phyloP scores from a whole-genome alignment of 352 stramenopile genomes.

The Saprolegnia diclina region DNA sequence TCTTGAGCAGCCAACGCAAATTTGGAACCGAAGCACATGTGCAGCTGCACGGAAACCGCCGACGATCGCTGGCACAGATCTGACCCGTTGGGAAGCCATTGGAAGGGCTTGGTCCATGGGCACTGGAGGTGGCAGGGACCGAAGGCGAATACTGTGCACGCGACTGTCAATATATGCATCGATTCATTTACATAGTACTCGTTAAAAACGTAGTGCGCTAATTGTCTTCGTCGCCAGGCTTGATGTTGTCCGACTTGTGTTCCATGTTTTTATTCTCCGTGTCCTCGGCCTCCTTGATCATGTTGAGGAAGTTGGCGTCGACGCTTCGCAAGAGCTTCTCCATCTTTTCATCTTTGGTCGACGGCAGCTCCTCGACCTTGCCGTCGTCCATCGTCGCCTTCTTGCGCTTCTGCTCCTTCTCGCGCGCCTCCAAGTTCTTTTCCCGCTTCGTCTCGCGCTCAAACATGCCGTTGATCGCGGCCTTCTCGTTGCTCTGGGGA shows the following conservation, averaged over 20 bases:
- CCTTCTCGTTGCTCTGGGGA: slow-evolving; percentile 91
- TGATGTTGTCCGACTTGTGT: slow-evolving; percentile 40
- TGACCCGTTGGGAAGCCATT: too few relatives aligned
- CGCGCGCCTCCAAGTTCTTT: slow-evolving; percentile 90
- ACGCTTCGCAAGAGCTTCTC: slow-evolving; percentile 90
- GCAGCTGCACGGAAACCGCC: too few relatives aligned
- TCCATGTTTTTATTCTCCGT: slow-evolving; percentile 87
- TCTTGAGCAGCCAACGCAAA: too few relatives aligned
- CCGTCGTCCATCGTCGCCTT: slow-evolving; percentile 79
- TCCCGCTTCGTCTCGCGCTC: slow-evolving; percentile 96
- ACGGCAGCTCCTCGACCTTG: slow-evolving; percentile 54
- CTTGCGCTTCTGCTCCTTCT: slow-evolving; percentile 83
- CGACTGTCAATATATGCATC: too few relatives aligned
- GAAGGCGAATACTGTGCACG: too few relatives aligned
- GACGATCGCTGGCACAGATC: too few relatives aligned
- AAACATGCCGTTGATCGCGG: slow-evolving; percentile 93
- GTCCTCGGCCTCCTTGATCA: slow-evolving; percentile 95
- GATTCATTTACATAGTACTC: too few relatives aligned
- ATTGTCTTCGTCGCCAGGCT: slow-evolving; percentile 26
- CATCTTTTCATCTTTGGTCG: slow-evolving; percentile 89
- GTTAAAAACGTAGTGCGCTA: neutral
- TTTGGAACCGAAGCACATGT: too few relatives aligned
- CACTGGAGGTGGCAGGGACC: too few relatives aligned
- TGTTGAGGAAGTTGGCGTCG: slow-evolving; percentile 92
- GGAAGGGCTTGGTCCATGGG: too few relatives aligned